phyloP scores from a whole-genome alignment of 371 early-diverging fungal species.

The Mucor sp. region DNA sequence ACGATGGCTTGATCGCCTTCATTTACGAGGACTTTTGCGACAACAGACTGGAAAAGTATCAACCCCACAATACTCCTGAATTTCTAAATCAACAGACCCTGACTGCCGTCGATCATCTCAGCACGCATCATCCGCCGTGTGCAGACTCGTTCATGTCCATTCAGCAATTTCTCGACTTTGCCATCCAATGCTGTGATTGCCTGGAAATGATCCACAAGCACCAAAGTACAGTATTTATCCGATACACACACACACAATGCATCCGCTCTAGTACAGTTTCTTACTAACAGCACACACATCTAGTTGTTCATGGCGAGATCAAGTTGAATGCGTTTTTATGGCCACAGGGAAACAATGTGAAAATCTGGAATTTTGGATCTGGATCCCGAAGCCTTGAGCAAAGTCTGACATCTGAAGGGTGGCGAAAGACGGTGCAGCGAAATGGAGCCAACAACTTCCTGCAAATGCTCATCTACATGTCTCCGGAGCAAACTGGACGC shows the following conservation, averaged over 20 bases:
- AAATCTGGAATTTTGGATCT: slow-evolving; percentile 51
- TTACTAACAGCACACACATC: not conserved
- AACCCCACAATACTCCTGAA: slow-evolving; percentile 22
- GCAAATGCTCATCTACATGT: slow-evolving; percentile 48
- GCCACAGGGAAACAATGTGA: slow-evolving; percentile 29
- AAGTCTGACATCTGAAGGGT: slow-evolving; percentile 48
- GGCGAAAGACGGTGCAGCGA: slow-evolving; percentile 46
- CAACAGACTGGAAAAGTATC: slow-evolving; percentile 33
- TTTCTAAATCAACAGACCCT: not conserved
- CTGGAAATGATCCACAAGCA: slow-evolving; percentile 47
- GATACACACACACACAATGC: too few species aligned
- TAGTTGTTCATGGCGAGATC: slow-evolving; percentile 53
- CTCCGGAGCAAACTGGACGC: slow-evolving; percentile 63
- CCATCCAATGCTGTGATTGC: slow-evolving; percentile 51
- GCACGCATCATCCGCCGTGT: too few species aligned
- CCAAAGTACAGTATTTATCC: slow-evolving; percentile 30
- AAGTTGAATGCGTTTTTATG: slow-evolving; percentile 46
- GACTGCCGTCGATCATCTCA: not conserved
- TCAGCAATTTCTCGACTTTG: slow-evolving; percentile 39
- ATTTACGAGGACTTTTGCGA: slow-evolving; percentile 42
- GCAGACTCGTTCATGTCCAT: slow-evolving; percentile 17
- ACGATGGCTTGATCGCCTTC: slow-evolving; percentile 35
- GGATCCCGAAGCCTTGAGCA: slow-evolving; percentile 43
- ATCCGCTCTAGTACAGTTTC: not conserved
- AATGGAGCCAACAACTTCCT: slow-evolving; percentile 34